A percentile compares a stretch with the other conserved stretches of the same genome.
These are phyloP conservation scores for Chaetomidium leptoderma DNA, from an alignment of 495 filamentous ascomycete genomes.

Conservation along the genomic window DNA sequence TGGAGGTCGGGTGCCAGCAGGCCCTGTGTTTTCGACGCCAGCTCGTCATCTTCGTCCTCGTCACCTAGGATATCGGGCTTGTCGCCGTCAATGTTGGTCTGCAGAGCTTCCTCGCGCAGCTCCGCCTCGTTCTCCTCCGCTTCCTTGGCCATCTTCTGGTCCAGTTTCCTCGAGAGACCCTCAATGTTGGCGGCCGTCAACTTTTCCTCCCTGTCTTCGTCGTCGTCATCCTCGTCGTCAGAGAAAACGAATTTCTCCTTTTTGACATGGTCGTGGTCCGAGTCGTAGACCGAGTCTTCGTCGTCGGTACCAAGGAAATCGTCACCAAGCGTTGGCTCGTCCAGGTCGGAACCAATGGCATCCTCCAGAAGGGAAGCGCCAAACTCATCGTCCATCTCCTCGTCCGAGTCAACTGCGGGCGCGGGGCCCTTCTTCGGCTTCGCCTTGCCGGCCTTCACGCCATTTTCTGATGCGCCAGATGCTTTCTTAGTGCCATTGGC, in stretches of 20 bases:
- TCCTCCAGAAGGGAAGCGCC: slow-evolving; percentile 54
- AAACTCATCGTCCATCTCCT: slow-evolving; percentile 47
- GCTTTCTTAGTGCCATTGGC: slow-evolving; percentile 34
- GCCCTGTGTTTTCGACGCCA: slow-evolving; percentile 44
- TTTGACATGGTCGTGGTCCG: slow-evolving; percentile 63
- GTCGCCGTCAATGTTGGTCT: slow-evolving; percentile 92
- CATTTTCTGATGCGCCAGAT: slow-evolving; percentile 29
- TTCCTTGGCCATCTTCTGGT: slow-evolving; percentile 62
- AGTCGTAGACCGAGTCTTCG: slow-evolving; percentile 71
- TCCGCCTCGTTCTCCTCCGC: slow-evolving; percentile 75
- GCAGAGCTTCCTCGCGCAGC: slow-evolving; percentile 79
- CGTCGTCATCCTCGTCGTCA: slow-evolving; percentile 89
- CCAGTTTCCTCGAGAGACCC: slow-evolving; percentile 77
- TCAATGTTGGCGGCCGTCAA: slow-evolving; percentile 95
- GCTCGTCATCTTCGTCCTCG: slow-evolving; percentile 44
- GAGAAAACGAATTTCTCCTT: slow-evolving; percentile 72
- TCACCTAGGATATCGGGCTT: slow-evolving; percentile 67
- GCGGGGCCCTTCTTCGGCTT: slow-evolving; percentile 47
- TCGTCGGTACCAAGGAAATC: slow-evolving; percentile 57
- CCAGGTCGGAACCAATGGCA: slow-evolving; percentile 47
- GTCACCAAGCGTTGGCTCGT: slow-evolving; percentile 42
- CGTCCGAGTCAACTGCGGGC: slow-evolving; percentile 48
- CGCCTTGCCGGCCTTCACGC: slow-evolving; percentile 38
- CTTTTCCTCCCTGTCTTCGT: slow-evolving; percentile 82
- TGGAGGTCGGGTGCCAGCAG: slow-evolving; percentile 82